Evolutionary conservation across 2,329 filamentous ascomycete genomes (phyloP).

Genomic region (Dothideomycetes sp.): DNA sequence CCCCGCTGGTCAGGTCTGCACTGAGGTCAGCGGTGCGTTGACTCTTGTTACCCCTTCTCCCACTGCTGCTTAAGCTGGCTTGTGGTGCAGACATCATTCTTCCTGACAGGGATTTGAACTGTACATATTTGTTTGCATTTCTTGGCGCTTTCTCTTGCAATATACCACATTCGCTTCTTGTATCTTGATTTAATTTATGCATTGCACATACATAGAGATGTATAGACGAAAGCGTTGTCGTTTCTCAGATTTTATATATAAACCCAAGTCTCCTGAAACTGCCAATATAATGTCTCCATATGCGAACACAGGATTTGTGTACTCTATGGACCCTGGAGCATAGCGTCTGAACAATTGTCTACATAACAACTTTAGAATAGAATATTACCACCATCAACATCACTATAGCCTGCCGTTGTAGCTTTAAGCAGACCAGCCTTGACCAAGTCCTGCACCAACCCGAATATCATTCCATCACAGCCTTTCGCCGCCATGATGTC

Average conservation of each 20-base stretch:
- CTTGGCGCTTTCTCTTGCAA: neutral
- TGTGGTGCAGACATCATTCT: neutral
- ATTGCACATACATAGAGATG: too few species aligned
- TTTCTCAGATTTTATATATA: too few species aligned
- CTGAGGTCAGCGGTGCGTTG: conserved; percentile 2
- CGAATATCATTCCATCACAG: conserved; percentile 51
- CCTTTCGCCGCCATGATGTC: conserved; percentile 50
- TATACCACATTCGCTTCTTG: too few species aligned
- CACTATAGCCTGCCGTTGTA: conserved; percentile 36
- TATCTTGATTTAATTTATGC: too few species aligned
- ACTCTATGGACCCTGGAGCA: too few species aligned
- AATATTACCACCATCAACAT: conserved; percentile 33
- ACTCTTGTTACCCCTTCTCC: conserved; percentile 2
- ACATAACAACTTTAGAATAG: too few species aligned
- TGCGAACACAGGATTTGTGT: too few species aligned
- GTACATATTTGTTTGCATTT: neutral
- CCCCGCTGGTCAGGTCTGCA: neutral
- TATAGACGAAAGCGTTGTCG: too few species aligned
- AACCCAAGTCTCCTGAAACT: too few species aligned
- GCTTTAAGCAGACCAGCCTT: conserved; percentile 40
- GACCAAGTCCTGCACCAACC: conserved; percentile 44
- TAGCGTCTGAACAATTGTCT: too few species aligned
- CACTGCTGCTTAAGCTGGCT: neutral
- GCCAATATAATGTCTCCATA: too few species aligned
- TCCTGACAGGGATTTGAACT: too few species aligned